These are phyloP conservation scores for Debaryomyces robertsiae DNA, from an alignment of 1,139 yeast genomes.

Conservation along the genomic window DNA sequence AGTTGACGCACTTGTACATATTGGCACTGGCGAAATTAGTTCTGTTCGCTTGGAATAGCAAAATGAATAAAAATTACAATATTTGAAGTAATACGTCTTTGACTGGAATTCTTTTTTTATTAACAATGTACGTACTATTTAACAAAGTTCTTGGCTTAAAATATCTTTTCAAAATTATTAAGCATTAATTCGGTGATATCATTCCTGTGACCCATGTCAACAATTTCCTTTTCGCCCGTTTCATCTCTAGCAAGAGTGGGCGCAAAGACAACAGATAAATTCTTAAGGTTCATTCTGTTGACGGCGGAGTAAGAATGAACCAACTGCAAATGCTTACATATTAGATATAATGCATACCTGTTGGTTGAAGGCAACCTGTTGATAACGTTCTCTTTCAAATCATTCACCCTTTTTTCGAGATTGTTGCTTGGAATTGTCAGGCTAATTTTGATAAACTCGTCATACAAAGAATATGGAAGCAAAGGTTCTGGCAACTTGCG, in stretches of 20 bases:
- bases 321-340: constrained; percentile 66
- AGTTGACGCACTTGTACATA: no score
- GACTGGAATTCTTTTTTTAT: no score
- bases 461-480: constrained; percentile 70
- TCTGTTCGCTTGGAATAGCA: no score
- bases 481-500: constrained; percentile 85
- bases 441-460: constrained; percentile 55
- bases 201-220: constrained; percentile 83
- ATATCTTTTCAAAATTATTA: constrained; percentile 51
- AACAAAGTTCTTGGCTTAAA: constrained; percentile 15
- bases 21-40: no score
- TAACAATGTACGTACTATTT: not conserved
- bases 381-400: constrained; percentile 32
- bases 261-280: constrained; percentile 91
- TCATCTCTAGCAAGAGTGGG: constrained; percentile 87
- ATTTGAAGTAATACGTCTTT: no score
- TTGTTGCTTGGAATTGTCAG: constrained; percentile 35
- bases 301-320: constrained; percentile 49
- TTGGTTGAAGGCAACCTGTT: constrained; percentile 68
- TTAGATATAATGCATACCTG: constrained; percentile 51
- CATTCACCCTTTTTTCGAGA: constrained; percentile 32
- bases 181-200: constrained; percentile 78
- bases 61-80: no score
- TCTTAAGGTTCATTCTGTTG: constrained; percentile 79
- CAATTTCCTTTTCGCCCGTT: constrained; percentile 80